Evolutionary conservation across 2,329 filamentous ascomycete genomes (phyloP).

Genomic region (Fusarium sp.): DNA sequence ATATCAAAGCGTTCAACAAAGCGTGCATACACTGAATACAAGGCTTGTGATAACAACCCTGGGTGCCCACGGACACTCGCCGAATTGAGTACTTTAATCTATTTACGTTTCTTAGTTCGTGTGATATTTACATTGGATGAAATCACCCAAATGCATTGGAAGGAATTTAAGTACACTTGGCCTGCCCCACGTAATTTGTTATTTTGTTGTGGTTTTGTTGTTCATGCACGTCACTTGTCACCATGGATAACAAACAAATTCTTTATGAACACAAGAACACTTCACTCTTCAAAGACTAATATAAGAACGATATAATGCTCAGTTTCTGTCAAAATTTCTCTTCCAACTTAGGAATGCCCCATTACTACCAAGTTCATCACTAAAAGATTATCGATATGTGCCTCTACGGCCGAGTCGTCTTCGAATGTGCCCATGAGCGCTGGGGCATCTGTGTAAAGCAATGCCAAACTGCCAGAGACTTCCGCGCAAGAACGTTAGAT

Average conservation of each 20-base stretch:
- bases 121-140: not conserved
- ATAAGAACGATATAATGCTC: constrained; percentile 17
- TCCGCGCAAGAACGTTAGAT: constrained; percentile 6
- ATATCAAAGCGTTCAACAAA: constrained; percentile 2
- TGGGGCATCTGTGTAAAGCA: constrained; percentile 45
- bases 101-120: not conserved
- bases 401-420: constrained; percentile 44
- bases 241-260: not conserved
- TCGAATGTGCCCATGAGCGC: constrained; percentile 44
- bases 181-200: not conserved
- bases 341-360: not conserved
- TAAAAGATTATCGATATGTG: constrained; percentile 45
- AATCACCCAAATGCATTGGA: not conserved
- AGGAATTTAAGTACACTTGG: not conserved
- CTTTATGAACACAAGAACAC: not conserved
- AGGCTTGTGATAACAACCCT: not conserved
- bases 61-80: not conserved
- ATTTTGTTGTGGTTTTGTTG: constrained; percentile 1
- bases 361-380: not conserved
- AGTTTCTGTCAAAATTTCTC: not conserved
- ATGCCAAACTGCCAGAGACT: constrained; percentile 38
- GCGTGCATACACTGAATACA: not conserved
- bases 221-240: constrained; percentile 7
- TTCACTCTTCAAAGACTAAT: constrained; percentile 3
- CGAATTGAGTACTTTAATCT: not conserved